Evolutionary conservation across 2,329 filamentous ascomycete species (phyloP), one percentile per base, ranked within the genome.

Genomic region (Nakataea oryzae): DNA sequence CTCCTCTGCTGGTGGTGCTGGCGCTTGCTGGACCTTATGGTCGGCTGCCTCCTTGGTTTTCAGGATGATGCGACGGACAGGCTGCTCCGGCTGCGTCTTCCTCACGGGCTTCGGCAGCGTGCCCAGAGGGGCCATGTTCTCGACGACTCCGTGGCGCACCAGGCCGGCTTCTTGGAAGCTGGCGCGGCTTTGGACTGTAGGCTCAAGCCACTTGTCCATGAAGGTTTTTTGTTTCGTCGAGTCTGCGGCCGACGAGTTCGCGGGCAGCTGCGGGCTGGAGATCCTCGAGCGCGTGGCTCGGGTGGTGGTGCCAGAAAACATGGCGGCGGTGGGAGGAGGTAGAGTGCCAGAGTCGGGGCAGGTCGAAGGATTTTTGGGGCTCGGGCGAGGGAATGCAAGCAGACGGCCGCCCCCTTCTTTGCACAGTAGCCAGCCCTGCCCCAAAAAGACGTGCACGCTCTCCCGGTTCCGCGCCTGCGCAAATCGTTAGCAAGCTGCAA

Each of bases 51-150:
- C 56, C 27, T 24, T 21, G 3, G 26, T 58, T 17, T 58, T 58
- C 3, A 58, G 29, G 17, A 58, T 34, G 59, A 30, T 57, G 21
- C 2, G 59, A n/a, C 54, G 12, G 54, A 30, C 12, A 63, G 57
- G 24, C 55, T 62, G 60, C 27, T 65, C 67, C n/a, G n/a, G n/a
- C 62, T 68, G 72, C 62, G 71, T 71, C 69, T 76, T 79, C 75
- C 86, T 85, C 66, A 86, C 75, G 27, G 80, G 81, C 74, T 83
- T 85, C 14, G 92, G 92, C 67, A 86, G 79, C 62, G 86, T 82
- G 54, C 92, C 92, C 62, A 96, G 77, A 29, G 92, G 87, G 61
- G 86, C 87, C 92, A 96, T 96, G 69, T 87, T 87, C 74, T 90
- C 87, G 63, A 96, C 79, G 24, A 96, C 89, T 66, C 90, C 90